Percentiles rank a stretch among this genome's conserved stretches.
phyloP scores from a whole-genome alignment of 257 asterid genomes.

The Apocynum venetum region DNA sequence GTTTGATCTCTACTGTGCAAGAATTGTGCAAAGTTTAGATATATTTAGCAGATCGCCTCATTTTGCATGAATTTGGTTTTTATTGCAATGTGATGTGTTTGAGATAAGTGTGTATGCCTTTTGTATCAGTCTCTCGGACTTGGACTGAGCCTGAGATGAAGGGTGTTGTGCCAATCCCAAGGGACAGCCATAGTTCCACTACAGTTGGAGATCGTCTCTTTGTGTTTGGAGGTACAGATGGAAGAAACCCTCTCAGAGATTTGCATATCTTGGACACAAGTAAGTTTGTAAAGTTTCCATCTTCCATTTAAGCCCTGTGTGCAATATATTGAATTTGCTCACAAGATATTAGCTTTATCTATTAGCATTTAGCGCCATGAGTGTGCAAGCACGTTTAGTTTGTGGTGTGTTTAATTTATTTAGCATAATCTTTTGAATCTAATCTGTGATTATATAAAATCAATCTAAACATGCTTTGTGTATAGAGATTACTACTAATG shows the following conservation, averaged over 20 bases:
- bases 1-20: not conserved
- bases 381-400: not conserved
- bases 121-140: conserved; percentile 52
- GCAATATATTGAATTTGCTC: not conserved
- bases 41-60: not conserved
- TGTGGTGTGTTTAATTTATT: not conserved
- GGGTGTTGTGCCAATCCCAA: conserved; percentile 71
- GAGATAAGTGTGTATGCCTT: not conserved
- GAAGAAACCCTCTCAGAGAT: conserved; percentile 74
- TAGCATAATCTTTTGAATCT: conserved; percentile 1
- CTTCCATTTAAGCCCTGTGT: conserved; percentile 1
- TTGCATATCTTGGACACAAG: conserved; percentile 75
- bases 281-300: conserved; percentile 35
- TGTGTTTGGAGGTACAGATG: conserved; percentile 95
- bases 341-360: not conserved
- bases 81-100: not conserved
- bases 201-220: conserved; percentile 79
- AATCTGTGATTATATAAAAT: not conserved
- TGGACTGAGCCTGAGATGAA: conserved; percentile 71
- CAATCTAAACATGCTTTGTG: not conserved
- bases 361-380: not conserved
- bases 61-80: not conserved
- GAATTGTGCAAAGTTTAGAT: not conserved
- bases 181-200: conserved; percentile 97
- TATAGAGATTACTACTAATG: not conserved